These are phyloP conservation scores for Colletotrichum neosansevieriae DNA, from an alignment of 2,329 filamentous ascomycete species.

Conservation along the genomic window DNA sequence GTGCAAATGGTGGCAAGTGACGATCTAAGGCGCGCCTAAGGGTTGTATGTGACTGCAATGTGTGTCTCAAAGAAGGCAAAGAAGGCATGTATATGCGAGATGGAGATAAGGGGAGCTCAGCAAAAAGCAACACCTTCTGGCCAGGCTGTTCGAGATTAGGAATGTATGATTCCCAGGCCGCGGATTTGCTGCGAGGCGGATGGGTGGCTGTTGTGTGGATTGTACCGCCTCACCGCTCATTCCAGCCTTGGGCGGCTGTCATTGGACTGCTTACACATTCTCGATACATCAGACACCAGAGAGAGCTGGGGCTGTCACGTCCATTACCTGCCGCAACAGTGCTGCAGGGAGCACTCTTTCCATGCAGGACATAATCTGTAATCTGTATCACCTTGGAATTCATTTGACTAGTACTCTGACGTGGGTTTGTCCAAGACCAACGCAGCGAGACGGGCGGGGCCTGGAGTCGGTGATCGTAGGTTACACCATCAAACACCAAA, in stretches of 20 bases:
- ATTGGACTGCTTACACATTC: not conserved
- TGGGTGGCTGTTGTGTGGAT: not conserved
- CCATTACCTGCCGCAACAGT: not conserved
- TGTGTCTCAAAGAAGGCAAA: conserved; percentile 27
- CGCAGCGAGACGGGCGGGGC: conserved; percentile 20
- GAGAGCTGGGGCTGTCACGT: not conserved
- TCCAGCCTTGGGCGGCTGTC: conserved; percentile 6
- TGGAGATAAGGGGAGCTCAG: conserved; percentile 2
- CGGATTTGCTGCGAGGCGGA: conserved; percentile 10
- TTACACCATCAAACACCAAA: not conserved
- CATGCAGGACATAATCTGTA: conserved; percentile 4
- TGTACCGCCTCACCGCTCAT: conserved; percentile 34
- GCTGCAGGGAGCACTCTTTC: not conserved
- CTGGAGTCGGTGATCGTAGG: not conserved
- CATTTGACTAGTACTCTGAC: conserved; percentile 1
- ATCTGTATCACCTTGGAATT: not conserved
- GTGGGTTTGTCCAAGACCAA: not conserved
- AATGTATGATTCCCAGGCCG: conserved; percentile 17
- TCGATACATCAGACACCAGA: not conserved
- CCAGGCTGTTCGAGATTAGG: conserved; percentile 8
- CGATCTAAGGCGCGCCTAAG: not conserved
- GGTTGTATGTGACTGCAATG: conserved; percentile 22
- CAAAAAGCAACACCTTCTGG: conserved; percentile 1
- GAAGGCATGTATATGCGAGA: conserved; percentile 32
- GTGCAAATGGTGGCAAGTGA: not conserved